These are phyloP conservation scores for Paralagenidium karlingii DNA, from an alignment of 352 stramenopile genomes.

Conservation along the genomic window DNA sequence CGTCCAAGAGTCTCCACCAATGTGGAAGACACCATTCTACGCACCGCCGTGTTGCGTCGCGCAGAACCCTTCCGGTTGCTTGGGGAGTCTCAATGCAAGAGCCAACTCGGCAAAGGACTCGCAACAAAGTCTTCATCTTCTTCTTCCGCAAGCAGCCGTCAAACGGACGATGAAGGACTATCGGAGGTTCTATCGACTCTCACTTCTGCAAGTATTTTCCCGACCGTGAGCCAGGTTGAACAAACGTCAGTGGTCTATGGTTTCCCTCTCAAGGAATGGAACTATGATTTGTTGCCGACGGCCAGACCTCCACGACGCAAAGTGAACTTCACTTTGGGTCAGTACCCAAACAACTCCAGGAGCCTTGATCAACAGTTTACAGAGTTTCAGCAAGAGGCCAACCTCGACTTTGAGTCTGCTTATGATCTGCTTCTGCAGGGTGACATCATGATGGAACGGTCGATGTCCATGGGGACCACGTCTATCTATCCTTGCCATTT, in stretches of 20 bases:
- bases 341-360: constrained; percentile 1
- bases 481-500: constrained; percentile 5
- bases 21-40: constrained; percentile 10
- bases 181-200: too few relatives aligned
- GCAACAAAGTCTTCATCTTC: too few relatives aligned
- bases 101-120: too few relatives aligned
- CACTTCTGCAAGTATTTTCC: too few relatives aligned
- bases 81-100: constrained; percentile 3
- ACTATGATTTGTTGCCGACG: constrained; percentile 3
- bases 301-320: constrained; percentile 6
- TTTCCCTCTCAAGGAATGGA: constrained; percentile 12
- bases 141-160: neutral
- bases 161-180: neutral
- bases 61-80: constrained; percentile 6
- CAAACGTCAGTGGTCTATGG: constrained; percentile 5
- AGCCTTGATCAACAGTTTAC: constrained; percentile 1
- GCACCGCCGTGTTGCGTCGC: constrained; percentile 8
- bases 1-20: neutral
- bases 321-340: constrained; percentile 6
- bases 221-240: constrained; percentile 5
- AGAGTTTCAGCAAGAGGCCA: constrained; percentile 7
- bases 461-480: constrained; percentile 16
- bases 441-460: constrained; percentile 22
- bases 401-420: constrained; percentile 9
- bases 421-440: constrained; percentile 31